phyloP scores from a whole-genome alignment of 2,329 filamentous ascomycete genomes.

The Aspergillus amoenus region DNA sequence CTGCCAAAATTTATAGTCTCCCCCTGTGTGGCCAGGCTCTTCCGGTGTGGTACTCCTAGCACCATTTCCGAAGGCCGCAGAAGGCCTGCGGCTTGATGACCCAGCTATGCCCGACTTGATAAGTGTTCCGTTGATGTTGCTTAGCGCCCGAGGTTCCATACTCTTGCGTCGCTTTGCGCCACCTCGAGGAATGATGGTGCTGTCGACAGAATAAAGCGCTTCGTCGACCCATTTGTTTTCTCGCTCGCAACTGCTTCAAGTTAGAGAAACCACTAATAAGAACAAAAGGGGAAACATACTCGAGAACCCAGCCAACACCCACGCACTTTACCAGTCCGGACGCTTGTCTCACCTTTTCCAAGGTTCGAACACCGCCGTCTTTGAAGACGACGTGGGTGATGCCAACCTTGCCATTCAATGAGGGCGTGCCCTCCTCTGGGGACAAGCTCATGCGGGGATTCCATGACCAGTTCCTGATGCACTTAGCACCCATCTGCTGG shows the following conservation, averaged over 20 bases:
- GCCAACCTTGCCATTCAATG: slow-evolving; percentile 56
- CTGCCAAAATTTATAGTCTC: slow-evolving; percentile 22
- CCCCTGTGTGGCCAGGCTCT: slow-evolving; percentile 19
- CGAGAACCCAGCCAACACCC: slow-evolving; percentile 82
- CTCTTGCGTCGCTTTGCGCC: slow-evolving; percentile 72
- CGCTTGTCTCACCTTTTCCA: slow-evolving; percentile 75
- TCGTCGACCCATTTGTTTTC: slow-evolving; percentile 77
- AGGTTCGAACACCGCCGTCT: slow-evolving; percentile 74
- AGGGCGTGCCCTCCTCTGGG: slow-evolving; percentile 32
- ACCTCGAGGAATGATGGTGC: slow-evolving; percentile 65
- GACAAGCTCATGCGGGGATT: slow-evolving; percentile 54
- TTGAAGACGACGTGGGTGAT: slow-evolving; percentile 92
- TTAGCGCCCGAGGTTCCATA: slow-evolving; percentile 73
- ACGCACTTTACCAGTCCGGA: slow-evolving; percentile 79
- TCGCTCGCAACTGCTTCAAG: slow-evolving; percentile 63
- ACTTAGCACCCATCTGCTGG: slow-evolving; percentile 76
- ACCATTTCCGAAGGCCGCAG: slow-evolving; percentile 34
- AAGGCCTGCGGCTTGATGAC: slow-evolving; percentile 29
- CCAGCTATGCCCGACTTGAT: slow-evolving; percentile 37
- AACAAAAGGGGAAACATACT: slow-evolving; percentile 59
- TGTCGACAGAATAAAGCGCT: slow-evolving; percentile 66
- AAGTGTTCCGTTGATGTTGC: slow-evolving; percentile 67
- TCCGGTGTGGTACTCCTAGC: slow-evolving; percentile 31
- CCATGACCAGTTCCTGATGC: slow-evolving; percentile 75
- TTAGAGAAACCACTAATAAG: slow-evolving; percentile 13